Evolutionary conservation across 78 protist species (phyloP).

Genomic region (Salpingoeca rosetta): DNA sequence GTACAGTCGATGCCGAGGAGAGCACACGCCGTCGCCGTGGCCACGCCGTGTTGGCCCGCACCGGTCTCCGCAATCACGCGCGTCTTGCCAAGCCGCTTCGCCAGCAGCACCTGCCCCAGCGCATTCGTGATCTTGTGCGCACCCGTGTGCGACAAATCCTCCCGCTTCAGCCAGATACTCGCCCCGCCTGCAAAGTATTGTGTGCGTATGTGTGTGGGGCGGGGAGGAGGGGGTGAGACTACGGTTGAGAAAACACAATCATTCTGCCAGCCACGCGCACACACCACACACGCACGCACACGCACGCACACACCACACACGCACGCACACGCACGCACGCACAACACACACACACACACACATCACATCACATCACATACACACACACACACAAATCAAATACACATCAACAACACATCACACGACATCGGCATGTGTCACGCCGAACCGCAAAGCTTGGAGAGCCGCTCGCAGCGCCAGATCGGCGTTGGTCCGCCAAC

Average conservation of each 20-base stretch:
- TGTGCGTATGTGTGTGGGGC: too few species aligned
- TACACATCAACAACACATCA: not conserved
- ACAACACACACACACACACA: too few species aligned
- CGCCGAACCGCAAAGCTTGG: not conserved
- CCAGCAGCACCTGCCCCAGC: conserved; percentile 65
- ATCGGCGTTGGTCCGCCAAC: conserved; percentile 43
- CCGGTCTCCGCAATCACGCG: conserved; percentile 84
- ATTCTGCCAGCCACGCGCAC: not conserved
- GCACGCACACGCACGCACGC: too few species aligned
- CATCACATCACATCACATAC: too few species aligned
- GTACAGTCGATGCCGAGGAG: conserved; percentile 48
- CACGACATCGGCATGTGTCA: not conserved
- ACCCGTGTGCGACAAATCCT: conserved; percentile 72
- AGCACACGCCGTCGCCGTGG: conserved; percentile 80
- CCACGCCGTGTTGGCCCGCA: conserved; percentile 89
- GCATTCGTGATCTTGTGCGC: conserved; percentile 88
- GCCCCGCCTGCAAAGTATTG: conserved; percentile 34
- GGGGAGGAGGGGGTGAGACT: not conserved
- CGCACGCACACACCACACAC: too few species aligned
- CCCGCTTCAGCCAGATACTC: conserved; percentile 57
- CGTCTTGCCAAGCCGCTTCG: conserved; percentile 63
- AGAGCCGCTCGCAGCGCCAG: conserved; percentile 4
- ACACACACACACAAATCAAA: too few species aligned
- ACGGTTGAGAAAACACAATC: not conserved
- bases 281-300: not conserved